Evolutionary conservation across 2,329 filamentous ascomycete species (phyloP).

Genomic region (Blumeria graminis): DNA sequence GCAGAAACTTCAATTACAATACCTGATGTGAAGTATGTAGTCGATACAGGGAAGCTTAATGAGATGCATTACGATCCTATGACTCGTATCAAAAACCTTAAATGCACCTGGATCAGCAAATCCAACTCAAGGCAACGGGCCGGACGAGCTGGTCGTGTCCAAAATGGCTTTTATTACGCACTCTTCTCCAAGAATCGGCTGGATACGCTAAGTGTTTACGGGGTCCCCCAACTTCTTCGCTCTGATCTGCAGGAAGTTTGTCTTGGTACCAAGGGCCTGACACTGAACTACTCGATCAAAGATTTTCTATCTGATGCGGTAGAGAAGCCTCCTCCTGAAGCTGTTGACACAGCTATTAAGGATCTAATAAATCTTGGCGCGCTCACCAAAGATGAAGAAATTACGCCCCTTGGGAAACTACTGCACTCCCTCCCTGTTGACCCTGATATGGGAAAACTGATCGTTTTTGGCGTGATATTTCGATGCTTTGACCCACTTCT

Average conservation of each 20-base stretch:
- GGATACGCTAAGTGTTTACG: constrained; percentile 47
- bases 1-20: constrained; percentile 97
- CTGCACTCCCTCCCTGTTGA: constrained; percentile 79
- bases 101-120: constrained; percentile 78
- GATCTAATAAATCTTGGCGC: constrained; percentile 70
- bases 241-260: constrained; percentile 84
- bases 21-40: constrained; percentile 79
- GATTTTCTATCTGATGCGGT: constrained; percentile 62
- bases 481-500: constrained; percentile 72
- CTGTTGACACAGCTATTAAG: constrained; percentile 59
- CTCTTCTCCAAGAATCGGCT: constrained; percentile 84
- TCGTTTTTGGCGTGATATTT: constrained; percentile 83
- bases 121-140: constrained; percentile 83
- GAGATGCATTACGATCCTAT: constrained; percentile 75
- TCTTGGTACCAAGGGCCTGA: constrained; percentile 87
- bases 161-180: constrained; percentile 72
- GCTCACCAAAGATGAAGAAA: constrained; percentile 46
- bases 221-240: constrained; percentile 73
- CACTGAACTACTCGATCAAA: constrained; percentile 40
- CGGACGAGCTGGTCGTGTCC: constrained; percentile 77
- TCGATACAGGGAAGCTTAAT: constrained; percentile 83
- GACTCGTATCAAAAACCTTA: constrained; percentile 72
- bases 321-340: constrained; percentile 58
- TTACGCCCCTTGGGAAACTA: constrained; percentile 75
- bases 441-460: constrained; percentile 69